Evolutionary conservation across 2,329 filamentous ascomycete genomes (phyloP).

Genomic region (Scytalidium lignicola): DNA sequence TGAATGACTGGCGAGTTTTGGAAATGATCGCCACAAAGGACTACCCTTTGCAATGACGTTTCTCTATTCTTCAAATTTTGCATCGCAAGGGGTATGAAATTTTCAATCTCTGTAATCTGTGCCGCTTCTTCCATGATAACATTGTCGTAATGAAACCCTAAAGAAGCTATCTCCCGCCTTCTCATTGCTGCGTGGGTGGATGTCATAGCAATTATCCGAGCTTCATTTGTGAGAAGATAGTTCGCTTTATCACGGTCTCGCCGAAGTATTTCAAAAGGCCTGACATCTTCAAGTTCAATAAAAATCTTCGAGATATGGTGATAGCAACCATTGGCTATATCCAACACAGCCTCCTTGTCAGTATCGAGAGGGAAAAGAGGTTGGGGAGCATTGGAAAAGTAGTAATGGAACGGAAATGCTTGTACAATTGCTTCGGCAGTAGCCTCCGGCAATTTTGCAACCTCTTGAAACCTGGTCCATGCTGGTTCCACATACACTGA

Average conservation of each 20-base stretch:
- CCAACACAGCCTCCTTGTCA: constrained; percentile 62
- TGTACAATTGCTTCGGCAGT: constrained; percentile 58
- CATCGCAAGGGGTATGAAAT: constrained; percentile 90
- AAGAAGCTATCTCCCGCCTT: constrained; percentile 77
- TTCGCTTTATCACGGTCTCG: constrained; percentile 90
- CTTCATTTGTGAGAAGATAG: constrained; percentile 90
- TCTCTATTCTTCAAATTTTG: constrained; percentile 73
- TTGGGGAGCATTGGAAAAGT: constrained; percentile 83
- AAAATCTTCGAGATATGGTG: constrained; percentile 88
- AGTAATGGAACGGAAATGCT: constrained; percentile 81
- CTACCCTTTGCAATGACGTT: constrained; percentile 76
- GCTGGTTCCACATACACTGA: constrained; percentile 82
- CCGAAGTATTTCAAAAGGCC: constrained; percentile 90
- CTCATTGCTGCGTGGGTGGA: constrained; percentile 96
- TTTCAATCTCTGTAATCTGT: constrained; percentile 96
- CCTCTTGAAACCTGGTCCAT: constrained; percentile 80
- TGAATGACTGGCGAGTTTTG: constrained; percentile 97
- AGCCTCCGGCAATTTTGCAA: constrained; percentile 49
- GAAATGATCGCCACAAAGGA: constrained; percentile 90
- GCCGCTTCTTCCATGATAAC: constrained; percentile 98
- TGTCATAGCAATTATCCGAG: constrained; percentile 98
- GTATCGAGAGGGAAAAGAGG: constrained; percentile 69
- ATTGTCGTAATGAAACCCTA: constrained; percentile 98
- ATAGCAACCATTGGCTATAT: constrained; percentile 80
- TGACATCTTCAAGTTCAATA: constrained; percentile 83